These are phyloP conservation scores for Lachnellula occidentalis DNA, from an alignment of 2,329 filamentous ascomycete species.

Conservation along the genomic window DNA sequence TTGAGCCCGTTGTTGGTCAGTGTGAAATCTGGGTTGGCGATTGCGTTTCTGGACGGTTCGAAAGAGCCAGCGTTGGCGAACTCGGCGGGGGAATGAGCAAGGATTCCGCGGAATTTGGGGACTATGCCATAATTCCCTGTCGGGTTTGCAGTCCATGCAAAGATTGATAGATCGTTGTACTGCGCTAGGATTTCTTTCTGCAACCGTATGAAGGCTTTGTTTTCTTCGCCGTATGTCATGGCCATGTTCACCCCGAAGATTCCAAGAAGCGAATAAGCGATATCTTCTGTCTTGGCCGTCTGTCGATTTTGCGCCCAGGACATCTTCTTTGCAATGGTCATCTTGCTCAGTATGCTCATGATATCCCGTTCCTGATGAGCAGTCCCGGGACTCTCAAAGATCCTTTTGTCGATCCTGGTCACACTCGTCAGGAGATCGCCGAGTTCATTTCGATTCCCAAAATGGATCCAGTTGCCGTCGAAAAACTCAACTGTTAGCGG, in stretches of 20 bases:
- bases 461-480: background rate
- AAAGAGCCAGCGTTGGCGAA: background rate
- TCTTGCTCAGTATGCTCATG: conserved; percentile 10
- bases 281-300: conserved; percentile 25
- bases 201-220: conserved; percentile 30
- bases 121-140: conserved; percentile 2
- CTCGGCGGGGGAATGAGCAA: background rate
- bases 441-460: background rate
- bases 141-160: conserved; percentile 25
- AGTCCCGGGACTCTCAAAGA: too few relatives aligned
- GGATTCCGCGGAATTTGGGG: background rate
- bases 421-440: background rate
- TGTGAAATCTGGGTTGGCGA: too few relatives aligned
- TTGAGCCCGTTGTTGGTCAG: too few relatives aligned
- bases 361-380: too few relatives aligned
- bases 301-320: conserved; percentile 31
- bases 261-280: conserved; percentile 33
- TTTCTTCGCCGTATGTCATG: conserved; percentile 32
- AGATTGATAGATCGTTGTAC: conserved; percentile 32
- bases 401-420: background rate
- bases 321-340: conserved; percentile 30
- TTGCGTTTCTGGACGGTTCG: too few relatives aligned
- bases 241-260: conserved; percentile 34
- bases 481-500: conserved; percentile 5
- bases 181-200: conserved; percentile 21